Conservation (phyloP, 495 filamentous ascomycete genomes). For the Neurospora tetrasperma region DNA sequence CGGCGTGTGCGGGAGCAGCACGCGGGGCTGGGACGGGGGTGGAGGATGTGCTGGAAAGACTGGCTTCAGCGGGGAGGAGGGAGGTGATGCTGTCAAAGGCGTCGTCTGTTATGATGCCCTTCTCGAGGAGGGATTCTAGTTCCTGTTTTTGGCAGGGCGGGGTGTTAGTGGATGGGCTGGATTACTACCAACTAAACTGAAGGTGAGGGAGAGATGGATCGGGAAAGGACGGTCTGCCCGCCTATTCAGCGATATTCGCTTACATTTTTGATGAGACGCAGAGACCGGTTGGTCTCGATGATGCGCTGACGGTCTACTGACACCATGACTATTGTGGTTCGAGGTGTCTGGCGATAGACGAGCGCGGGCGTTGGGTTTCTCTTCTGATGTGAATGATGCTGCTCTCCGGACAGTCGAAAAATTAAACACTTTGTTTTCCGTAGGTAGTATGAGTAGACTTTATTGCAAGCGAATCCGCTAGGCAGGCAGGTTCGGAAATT, state of each 20-base stretch:
- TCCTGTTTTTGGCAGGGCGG: slow-evolving; percentile 45
- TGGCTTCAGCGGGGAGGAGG: slow-evolving; percentile 60
- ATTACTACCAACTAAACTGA: background rate
- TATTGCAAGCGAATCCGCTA: background rate
- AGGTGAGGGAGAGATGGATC: background rate
- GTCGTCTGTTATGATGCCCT: slow-evolving; percentile 57
- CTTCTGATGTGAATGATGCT: background rate
- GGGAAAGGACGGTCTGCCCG: background rate
- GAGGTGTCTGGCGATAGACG: background rate
- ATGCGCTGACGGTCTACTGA: slow-evolving; percentile 36
- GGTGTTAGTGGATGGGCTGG: background rate
- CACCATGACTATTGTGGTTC: slow-evolving; percentile 21
- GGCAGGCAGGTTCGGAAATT: background rate
- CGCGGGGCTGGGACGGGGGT: slow-evolving; percentile 15
- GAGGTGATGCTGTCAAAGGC: slow-evolving; percentile 60
- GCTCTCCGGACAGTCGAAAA: background rate
- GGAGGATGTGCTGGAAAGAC: slow-evolving; percentile 38
- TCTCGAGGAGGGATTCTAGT: slow-evolving; percentile 80
- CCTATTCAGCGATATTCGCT: slow-evolving; percentile 9
- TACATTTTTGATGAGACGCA: slow-evolving; percentile 78
- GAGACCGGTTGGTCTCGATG: slow-evolving; percentile 65
- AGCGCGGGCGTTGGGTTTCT: background rate
- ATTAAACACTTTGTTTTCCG: background rate
- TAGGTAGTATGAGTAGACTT: background rate
- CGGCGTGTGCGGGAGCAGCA: slow-evolving; percentile 21